Percentiles rank a stretch among this genome's conserved stretches.
Conservation (phyloP, 176 grass and related monocot genomes). For the Oryza brachyantha region DNA sequence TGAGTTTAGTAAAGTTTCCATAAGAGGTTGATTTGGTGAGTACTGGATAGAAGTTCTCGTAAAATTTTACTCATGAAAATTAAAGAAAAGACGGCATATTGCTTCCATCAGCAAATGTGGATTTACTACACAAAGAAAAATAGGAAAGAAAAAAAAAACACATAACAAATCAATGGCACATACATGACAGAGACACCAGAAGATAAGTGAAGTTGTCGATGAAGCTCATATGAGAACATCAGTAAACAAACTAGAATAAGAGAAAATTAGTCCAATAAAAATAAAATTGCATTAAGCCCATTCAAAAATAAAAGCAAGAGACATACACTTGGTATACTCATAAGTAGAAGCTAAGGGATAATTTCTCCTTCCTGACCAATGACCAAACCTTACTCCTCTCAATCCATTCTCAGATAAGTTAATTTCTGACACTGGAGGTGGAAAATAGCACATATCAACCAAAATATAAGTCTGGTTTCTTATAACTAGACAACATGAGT, state of each 20-base stretch:
- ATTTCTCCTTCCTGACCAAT: constrained; percentile 16
- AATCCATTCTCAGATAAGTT: constrained; percentile 47
- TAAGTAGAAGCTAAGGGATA: constrained; percentile 67
- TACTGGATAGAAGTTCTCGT: not conserved
- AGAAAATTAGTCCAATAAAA: not conserved
- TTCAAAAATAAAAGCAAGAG: not conserved
- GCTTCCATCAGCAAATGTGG: not conserved
- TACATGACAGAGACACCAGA: constrained; percentile 75
- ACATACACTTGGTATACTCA: constrained; percentile 81
- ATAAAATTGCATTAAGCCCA: constrained; percentile 18
- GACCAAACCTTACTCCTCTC: constrained; percentile 41
- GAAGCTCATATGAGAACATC: constrained; percentile 86
- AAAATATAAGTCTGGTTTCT: not conserved
- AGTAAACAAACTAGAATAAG: constrained; percentile 66
- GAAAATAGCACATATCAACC: constrained; percentile 19
- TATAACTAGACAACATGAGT: constrained; percentile 1
- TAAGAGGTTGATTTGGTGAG: not conserved
- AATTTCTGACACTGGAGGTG: constrained; percentile 52
- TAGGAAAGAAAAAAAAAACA: not conserved
- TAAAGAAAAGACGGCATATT: not conserved
- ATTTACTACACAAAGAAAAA: not conserved
- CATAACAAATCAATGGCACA: constrained; percentile 5
- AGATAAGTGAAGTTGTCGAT: constrained; percentile 56
- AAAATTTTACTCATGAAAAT: not conserved
- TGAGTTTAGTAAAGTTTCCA: not conserved